Base-by-base conservation (phyloP, 257 asterid species). In the Anisodus acutangulus region DNA sequence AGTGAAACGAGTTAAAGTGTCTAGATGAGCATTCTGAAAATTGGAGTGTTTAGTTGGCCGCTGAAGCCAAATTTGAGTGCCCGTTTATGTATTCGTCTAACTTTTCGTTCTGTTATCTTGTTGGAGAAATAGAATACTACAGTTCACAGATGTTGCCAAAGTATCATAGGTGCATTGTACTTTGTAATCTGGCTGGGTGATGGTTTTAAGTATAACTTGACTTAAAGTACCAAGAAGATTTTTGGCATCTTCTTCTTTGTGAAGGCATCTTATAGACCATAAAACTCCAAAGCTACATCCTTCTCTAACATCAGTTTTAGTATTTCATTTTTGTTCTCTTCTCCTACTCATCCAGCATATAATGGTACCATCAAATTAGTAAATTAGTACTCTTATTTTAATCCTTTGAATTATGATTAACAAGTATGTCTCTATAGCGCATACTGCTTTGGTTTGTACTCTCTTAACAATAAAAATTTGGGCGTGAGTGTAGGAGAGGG, bases 251-350 rank as follows among this genome's bases (percentile, higher is more conserved):
- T 0, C 0, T 41, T 17, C 31, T 8, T 69, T 39, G 78, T 68
- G 15, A 68, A 68, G 79, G 79, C 79, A 41, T 71, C 58, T 71
- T 71, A 71, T 71, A n/a, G n/a, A n/a, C 58, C n/a, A n/a, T 31
- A 64, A 64, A 31, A 31, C n/a, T 71, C 79, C 1, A 45, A 45
- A 71, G 43, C 37, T 45, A 71, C 80, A 39, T 71, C 58, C 13
- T n/a, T 70, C 55, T 8, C 8, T 41, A 41, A 41, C 54, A 43
- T 8, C 16, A 70, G 31, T n/a, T 0, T 68, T 47, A 71, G 10
- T 70, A 6, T 60, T 60, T n/a, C 31, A 17, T 2, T n/a, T n/a
- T 19, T 19, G 6, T 62, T 62, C 15, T 8, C 12, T 19, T 62
- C 37, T 19, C 37, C 68, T 6, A 19, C 4, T 0, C 5, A n/a